phyloP scores from a whole-genome alignment of 139 green algal genomes.

The Chlamydomonas sp. region DNA sequence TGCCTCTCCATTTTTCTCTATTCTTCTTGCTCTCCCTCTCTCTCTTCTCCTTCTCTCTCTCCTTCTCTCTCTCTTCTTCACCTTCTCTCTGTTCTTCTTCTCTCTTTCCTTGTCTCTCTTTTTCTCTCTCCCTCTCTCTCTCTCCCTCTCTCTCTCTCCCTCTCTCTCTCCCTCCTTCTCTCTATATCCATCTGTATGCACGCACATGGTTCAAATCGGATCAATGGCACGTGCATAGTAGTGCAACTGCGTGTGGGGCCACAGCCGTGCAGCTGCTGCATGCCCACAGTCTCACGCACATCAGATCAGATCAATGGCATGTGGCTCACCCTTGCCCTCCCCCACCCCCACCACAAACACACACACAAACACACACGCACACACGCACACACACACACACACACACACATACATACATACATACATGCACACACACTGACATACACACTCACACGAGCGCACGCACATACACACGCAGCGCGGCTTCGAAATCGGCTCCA shows the following conservation, averaged over 20 bases:
- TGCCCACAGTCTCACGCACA: too few relatives aligned
- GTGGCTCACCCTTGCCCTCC: too few relatives aligned
- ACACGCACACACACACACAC: slow-evolving; percentile 1
- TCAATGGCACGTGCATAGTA: too few relatives aligned
- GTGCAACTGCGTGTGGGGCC: slow-evolving; percentile 52
- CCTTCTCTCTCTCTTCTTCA: too few relatives aligned
- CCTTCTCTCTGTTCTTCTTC: too few relatives aligned
- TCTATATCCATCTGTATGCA: not conserved
- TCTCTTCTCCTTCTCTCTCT: too few relatives aligned
- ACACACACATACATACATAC: not conserved
- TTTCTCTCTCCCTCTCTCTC: not conserved
- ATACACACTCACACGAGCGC: not conserved
- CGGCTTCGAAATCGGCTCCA: slow-evolving; percentile 66
- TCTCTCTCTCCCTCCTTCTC: too few relatives aligned
- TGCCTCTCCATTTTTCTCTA: too few relatives aligned
- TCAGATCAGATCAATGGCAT: too few relatives aligned
- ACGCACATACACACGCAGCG: slow-evolving; percentile 36
- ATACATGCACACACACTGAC: not conserved
- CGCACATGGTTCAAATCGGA: too few relatives aligned
- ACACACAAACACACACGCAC: not conserved
- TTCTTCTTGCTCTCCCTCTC: too few relatives aligned
- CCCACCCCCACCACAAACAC: not conserved
- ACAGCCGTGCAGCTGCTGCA: not conserved
- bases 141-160: not conserved
- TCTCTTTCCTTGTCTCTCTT: not conserved